phyloP scores from a whole-genome alignment of 257 asterid species.

The Solanum chiquidenum region DNA sequence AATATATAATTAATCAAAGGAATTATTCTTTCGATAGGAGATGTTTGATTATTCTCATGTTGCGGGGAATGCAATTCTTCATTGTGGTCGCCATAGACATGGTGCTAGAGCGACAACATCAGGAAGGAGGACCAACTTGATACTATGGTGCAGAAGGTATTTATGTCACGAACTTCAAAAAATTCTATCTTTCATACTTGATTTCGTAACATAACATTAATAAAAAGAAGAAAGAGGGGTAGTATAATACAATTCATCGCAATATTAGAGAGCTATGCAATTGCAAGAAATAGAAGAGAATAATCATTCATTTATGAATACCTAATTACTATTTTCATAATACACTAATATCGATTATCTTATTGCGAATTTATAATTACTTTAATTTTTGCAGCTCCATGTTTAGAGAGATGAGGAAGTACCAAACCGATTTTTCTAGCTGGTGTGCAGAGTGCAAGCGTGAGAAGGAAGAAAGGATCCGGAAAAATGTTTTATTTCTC shows the following conservation, averaged over 20 bases:
- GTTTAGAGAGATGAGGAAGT: constrained; percentile 54
- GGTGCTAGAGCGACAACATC: constrained; percentile 94
- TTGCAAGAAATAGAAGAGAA: not conserved
- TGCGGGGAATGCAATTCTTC: constrained; percentile 82
- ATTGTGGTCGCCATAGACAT: constrained; percentile 94
- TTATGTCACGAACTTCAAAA: not conserved
- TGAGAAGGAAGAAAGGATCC: constrained; percentile 38
- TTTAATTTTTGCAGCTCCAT: constrained; percentile 31
- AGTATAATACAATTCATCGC: not conserved
- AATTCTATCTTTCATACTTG: not conserved
- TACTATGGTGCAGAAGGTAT: constrained; percentile 96
- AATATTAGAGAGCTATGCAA: not conserved
- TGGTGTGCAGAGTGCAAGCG: constrained; percentile 66
- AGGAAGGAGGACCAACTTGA: constrained; percentile 66
- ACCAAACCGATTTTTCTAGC: constrained; percentile 57
- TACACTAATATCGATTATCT: not conserved
- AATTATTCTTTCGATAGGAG: constrained; percentile 31
- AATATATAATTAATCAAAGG: not conserved
- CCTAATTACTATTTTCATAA: not conserved
- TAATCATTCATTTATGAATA: not conserved
- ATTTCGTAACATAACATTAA: not conserved
- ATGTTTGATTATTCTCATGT: constrained; percentile 59
- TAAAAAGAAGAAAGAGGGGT: not conserved
- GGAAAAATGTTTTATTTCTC: not conserved
- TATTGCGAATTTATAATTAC: not conserved